Base-by-base conservation (phyloP, 768 basidiomycete species). In the Termitomyces titanicus region DNA sequence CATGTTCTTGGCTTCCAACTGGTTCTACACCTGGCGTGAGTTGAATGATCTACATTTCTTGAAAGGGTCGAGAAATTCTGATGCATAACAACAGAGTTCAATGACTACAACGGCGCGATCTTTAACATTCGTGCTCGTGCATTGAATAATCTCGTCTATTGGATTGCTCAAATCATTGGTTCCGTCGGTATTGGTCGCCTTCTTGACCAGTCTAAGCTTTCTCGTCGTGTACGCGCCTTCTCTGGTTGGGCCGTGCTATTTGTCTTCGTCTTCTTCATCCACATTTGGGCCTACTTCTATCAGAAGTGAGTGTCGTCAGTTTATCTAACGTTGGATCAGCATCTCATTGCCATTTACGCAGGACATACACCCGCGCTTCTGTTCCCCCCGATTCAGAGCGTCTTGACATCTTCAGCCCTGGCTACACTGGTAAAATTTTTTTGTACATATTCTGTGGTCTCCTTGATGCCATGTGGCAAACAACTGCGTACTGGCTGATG, bases 11-110 rank as follows among this genome's bases (percentile, higher is more conserved):
- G 84, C 87, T 6, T 88, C 85, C 40, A 92, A 92, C 66, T 92
- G 88, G 81, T 92, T 91, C 70, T 90, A 90, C 64, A 86, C 89
- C 1, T 92, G 88, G 88, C 89, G 88, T 89, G 59, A 63, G 85
- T 68, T 12, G 10, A n/a, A n/a, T 22, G 12, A 15, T n/a, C 12
- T 3, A 3, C 13, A 34, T 43, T n/a, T 15, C 2, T 38, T 29
- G 17, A 20, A 20, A 38, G 31, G 15, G 47, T 31, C 54, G 47
- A 37, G 15, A 49, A 63, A 49, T 47, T 39, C 37, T 42, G 6
- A 47, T 7, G 10, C 3, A 22, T 33, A 6, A 39, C 43, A 63
- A 53, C 58, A 90, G 86, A 92, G 70, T 86, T 88, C 70, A 91
- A 88, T 59, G 86, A 83, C 51, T 92, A 79, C 70, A 94, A 92